A percentile compares a stretch with the other conserved stretches of the same genome.
These are phyloP conservation scores for Aaosphaeria pasadenensis DNA, from an alignment of 2,329 filamentous ascomycete species.

Conservation along the genomic window DNA sequence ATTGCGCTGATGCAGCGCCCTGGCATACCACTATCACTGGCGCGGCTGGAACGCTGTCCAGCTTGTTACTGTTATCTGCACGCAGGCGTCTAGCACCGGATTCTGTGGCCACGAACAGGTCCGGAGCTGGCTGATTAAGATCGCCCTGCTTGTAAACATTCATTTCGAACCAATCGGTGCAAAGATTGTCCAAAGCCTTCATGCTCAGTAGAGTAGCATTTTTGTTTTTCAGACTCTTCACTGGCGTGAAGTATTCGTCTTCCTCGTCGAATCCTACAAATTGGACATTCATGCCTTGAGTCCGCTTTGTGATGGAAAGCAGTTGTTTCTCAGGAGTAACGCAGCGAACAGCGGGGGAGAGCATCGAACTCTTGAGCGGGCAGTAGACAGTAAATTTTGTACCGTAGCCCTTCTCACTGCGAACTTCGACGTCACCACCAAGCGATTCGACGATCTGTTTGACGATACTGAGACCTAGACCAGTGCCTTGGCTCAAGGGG, in stretches of 20 bases:
- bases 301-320: conserved; percentile 22
- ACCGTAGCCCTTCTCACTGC: conserved; percentile 32
- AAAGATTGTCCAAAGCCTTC: conserved; percentile 31
- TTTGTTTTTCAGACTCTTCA: conserved; percentile 30
- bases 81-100: conserved; percentile 26
- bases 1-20: conserved; percentile 33
- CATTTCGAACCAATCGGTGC: conserved; percentile 36
- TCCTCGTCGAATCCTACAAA: conserved; percentile 35
- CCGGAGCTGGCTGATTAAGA: conserved; percentile 11
- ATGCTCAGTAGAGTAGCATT: conserved; percentile 25
- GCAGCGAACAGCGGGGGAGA: conserved; percentile 26
- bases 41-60: conserved; percentile 12
- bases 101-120: conserved; percentile 33
- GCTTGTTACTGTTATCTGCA: conserved; percentile 18
- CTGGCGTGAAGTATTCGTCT: conserved; percentile 22
- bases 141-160: conserved; percentile 14
- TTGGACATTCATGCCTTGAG: conserved; percentile 25
- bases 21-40: conserved; percentile 35
- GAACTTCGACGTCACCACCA: conserved; percentile 35
- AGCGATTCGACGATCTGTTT: conserved; percentile 37
- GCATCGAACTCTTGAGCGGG: conserved; percentile 26
- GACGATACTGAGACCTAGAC: conserved; percentile 39
- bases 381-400: conserved; percentile 38
- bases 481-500: conserved; percentile 36
- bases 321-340: conserved; percentile 18